Evolutionary conservation across 495 filamentous ascomycete species (phyloP), one percentile per base, ranked within the genome.

Genomic region (Talaromyces ruber): DNA sequence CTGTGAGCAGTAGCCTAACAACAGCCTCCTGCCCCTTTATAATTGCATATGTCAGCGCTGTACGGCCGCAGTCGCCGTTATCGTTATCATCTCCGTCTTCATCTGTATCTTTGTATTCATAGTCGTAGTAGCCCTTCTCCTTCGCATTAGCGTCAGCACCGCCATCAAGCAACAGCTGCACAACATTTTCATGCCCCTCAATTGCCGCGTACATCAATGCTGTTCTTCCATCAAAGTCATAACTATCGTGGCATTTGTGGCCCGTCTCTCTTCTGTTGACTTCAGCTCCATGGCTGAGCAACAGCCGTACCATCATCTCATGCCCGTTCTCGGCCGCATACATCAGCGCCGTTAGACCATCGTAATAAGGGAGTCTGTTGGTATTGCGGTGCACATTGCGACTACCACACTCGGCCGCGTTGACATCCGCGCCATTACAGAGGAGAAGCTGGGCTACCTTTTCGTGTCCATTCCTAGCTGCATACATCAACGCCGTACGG

Each of bases 21-120:
- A 66, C 59, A 4, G 60, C 62, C 12, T 30, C 53, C 21, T 74
- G 64, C 11, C 70, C 70, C 12, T 56, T n/a, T 30, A 55, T 60
- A 18, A 63, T 62, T 25, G 71, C 71, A 47, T 63, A 65, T 22
- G 52, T 57, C 24, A 64, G 62, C 62, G 62, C 43, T 56, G 45
- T 34, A 65, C 43, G 24, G 53, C 39, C 39, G 18, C 39, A 47
- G 39, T 47, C 39, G 4, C 12, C 12, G 2, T 14, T 12, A 16
- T 47, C 12, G 2, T 47, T 9, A 16, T 47, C 18, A 16, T 4
- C 18, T 12, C 12, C 18, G 18, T 4, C 12, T 14, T 21, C 39
- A 2, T 47, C 39, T 47, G n/a, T n/a, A n/a, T 21, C 18, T 4
- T 47, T 3, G 39, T 16, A 2, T 4, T 16, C 39, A 21, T 47